Evolutionary conservation across 202 grass and related monocot genomes (phyloP).

Genomic region (Panicum hallii): DNA sequence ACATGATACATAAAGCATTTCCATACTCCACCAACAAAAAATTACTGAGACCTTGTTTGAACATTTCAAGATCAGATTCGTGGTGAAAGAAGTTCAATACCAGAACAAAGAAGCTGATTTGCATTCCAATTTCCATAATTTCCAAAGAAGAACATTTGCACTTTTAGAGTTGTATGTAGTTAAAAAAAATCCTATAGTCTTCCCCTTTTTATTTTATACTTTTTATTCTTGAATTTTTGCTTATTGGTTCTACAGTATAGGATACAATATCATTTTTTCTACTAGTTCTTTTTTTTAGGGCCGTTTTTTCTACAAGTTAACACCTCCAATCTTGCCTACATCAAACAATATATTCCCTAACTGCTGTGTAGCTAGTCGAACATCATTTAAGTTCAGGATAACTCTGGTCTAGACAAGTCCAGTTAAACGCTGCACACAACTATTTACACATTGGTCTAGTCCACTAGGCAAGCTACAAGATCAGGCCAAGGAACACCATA

Average conservation of each 20-base stretch:
- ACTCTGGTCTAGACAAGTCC: not conserved
- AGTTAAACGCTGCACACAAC: not conserved
- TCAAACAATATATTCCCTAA: not conserved
- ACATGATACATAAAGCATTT: not conserved
- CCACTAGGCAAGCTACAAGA: not conserved
- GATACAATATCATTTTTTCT: not conserved
- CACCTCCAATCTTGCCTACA: not conserved
- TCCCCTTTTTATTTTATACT: not conserved
- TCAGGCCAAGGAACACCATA: not conserved
- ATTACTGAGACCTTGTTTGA: not conserved
- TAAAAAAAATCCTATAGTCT: not conserved
- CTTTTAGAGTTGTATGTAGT: not conserved
- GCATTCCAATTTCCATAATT: not conserved
- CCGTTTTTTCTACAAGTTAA: not conserved
- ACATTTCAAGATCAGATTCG: not conserved
- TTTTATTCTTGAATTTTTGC: not conserved
- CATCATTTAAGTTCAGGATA: not conserved
- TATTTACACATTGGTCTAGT: not conserved
- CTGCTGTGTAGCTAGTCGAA: not conserved
- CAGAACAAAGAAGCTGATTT: slow-evolving; percentile 3
- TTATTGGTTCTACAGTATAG: not conserved
- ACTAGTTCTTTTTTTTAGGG: too few species aligned
- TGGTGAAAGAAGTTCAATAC: not conserved
- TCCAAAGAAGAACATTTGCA: not conserved
- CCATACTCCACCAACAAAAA: not conserved